Evolutionary conservation across 208 protist genomes (phyloP).

Genomic region (Wallacemonas rigidus): DNA sequence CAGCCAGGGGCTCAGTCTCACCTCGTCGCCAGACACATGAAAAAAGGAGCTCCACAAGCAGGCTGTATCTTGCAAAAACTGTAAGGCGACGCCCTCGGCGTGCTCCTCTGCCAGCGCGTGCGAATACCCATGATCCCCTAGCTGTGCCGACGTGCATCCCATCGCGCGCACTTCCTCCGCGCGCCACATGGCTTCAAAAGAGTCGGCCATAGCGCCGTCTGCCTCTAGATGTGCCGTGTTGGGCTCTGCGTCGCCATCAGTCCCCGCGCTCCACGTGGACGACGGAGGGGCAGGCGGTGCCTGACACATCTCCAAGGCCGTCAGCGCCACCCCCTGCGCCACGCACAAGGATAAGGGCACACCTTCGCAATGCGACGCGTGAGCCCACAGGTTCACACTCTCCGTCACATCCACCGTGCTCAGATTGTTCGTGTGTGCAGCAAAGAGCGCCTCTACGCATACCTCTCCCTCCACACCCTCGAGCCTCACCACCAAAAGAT

Average conservation of each 20-base stretch:
- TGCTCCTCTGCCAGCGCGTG: too few species aligned
- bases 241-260: background rate
- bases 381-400: background rate
- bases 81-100: background rate
- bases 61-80: background rate
- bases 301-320: background rate
- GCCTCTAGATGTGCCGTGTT: too few species aligned
- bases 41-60: constrained; percentile 14
- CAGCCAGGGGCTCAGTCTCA: constrained; percentile 13
- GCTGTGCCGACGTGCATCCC: too few species aligned
- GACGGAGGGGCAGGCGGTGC: background rate
- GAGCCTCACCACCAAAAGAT: constrained; percentile 23
- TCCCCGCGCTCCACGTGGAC: background rate
- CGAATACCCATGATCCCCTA: too few species aligned
- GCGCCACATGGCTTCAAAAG: constrained; percentile 3
- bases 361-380: background rate
- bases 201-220: background rate
- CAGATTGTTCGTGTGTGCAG: background rate
- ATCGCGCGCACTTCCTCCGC: background rate
- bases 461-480: constrained; percentile 4
- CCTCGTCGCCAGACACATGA: background rate
- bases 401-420: background rate
- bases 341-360: constrained; percentile 5
- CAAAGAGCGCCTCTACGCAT: background rate
- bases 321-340: background rate